These are phyloP conservation scores for Didymella lethalis DNA, from an alignment of 2,329 filamentous ascomycete species.

Conservation along the genomic window DNA sequence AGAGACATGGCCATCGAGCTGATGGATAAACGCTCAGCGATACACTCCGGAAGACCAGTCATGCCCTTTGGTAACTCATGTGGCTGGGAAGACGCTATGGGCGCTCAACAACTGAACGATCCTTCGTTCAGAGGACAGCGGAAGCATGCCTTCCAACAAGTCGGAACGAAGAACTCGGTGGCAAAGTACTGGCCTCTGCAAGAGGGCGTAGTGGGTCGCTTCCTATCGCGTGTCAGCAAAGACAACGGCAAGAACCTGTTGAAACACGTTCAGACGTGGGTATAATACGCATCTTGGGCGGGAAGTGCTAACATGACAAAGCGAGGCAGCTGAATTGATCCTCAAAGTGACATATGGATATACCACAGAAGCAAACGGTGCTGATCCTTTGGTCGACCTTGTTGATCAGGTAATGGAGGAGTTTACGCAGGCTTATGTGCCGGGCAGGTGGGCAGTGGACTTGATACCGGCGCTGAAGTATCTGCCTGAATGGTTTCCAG, in stretches of 20 bases:
- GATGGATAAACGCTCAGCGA: constrained; percentile 31
- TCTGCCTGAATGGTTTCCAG: constrained; percentile 57
- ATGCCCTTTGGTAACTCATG: constrained; percentile 32
- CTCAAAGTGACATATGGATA: constrained; percentile 53
- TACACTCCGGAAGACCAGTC: constrained; percentile 34
- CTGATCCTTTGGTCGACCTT: constrained; percentile 57
- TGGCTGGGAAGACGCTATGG: constrained; percentile 52
- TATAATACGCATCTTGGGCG: background rate
- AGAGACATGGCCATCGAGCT: constrained; percentile 34
- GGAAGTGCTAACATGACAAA: background rate
- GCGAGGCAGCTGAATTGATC: constrained; percentile 40
- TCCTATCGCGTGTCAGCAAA: constrained; percentile 55
- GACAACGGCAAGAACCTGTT: constrained; percentile 48
- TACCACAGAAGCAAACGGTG: constrained; percentile 48
- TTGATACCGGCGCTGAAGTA: constrained; percentile 53
- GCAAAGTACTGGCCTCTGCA: constrained; percentile 54
- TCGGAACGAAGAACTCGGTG: constrained; percentile 55
- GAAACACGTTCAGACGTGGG: constrained; percentile 55
- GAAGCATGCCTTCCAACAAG: constrained; percentile 55
- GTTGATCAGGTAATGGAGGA: constrained; percentile 51
- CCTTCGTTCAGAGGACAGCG: constrained; percentile 51
- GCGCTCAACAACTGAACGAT: constrained; percentile 48
- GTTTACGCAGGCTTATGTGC: constrained; percentile 52
- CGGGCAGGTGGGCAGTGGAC: constrained; percentile 58
- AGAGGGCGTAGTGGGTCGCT: constrained; percentile 56